Base-by-base conservation (phyloP, 2,329 filamentous ascomycete species). In the Calonectria honghensis region DNA sequence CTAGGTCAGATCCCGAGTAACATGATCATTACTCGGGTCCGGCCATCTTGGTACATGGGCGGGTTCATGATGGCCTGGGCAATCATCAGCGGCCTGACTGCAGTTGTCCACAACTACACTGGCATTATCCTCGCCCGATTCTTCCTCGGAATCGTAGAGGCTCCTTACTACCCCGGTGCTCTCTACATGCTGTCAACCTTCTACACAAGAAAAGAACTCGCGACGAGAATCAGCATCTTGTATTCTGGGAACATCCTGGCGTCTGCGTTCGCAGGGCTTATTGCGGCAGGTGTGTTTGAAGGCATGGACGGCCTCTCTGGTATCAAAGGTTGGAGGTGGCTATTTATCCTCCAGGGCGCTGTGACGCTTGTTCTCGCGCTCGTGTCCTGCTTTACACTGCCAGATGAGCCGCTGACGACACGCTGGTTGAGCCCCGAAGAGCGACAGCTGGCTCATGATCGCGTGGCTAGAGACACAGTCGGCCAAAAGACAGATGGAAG, bases 151-250 rank as follows among this genome's bases (percentile, higher is more conserved):
- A 78, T 88, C 3, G 83, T 84, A 6, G 86, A 87, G 72, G 85
- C 85, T 0, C 85, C 85, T 0, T 83, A 85, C 65, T 85, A 83
- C 48, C 82, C 81, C 0, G 82, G 84, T 51, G 82, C 78, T 6
- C 77, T 84, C 1, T 82, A 81, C 73, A 85, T 90, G 41, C 83
- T 91, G 5, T 88, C 87, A 0, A 87, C 88, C 63, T 91, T 89
- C 82, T 91, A 91, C 81, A 90, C 88, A 0, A 84, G 88, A 59
- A 87, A 89, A 77, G 85, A 87, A 78, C 78, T 88, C 39, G 81
- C 84, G 14, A 79, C 83, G 7, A 82, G 86, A 54, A 84, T 87
- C 9, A 85, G 86, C 4, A 84, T 88, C 68, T 80, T 89, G 6
- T 88, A 88, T 75, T 83, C 86, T 1, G 85, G 85, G 6, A 82